Conservation (phyloP, 1,284 basidiomycete genomes). For the Paramarasmius palmivorus region DNA sequence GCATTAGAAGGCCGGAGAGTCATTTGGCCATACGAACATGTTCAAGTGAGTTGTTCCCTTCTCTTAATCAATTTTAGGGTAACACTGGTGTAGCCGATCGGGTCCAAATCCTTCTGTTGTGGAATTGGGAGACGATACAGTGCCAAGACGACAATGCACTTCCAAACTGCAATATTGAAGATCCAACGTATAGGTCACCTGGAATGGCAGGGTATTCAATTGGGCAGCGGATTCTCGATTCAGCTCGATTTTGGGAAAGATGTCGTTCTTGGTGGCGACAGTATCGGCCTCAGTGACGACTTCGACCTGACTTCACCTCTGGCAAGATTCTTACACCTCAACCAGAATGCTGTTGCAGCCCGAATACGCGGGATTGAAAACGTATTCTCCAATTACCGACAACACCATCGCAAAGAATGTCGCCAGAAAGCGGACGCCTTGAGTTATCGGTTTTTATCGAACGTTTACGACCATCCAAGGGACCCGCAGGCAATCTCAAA, state of each 20-base stretch:
- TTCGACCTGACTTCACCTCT: constrained; percentile 64
- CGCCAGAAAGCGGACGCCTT: constrained; percentile 57
- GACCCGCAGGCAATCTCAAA: constrained; percentile 45
- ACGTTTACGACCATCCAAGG: constrained; percentile 59
- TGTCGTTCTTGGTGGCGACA: constrained; percentile 50
- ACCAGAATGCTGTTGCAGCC: constrained; percentile 51
- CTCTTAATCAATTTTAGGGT: neutral
- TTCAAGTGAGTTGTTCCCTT: constrained; percentile 40
- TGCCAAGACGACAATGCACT: constrained; percentile 49
- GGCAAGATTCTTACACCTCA: constrained; percentile 66
- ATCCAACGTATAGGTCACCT: constrained; percentile 61
- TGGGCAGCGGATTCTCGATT: constrained; percentile 74
- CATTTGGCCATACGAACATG: constrained; percentile 65
- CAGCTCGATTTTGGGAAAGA: constrained; percentile 58
- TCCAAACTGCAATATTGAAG: constrained; percentile 49
- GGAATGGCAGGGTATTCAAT: constrained; percentile 56
- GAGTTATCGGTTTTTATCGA: constrained; percentile 67
- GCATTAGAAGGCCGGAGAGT: constrained; percentile 69
- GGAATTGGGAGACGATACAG: constrained; percentile 46
- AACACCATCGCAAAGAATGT: constrained; percentile 50
- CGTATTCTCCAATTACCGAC: constrained; percentile 55
- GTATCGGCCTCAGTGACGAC: constrained; percentile 70
- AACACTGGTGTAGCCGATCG: constrained; percentile 40
- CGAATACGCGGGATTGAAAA: constrained; percentile 48
- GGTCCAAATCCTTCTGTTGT: constrained; percentile 40